These are phyloP conservation scores for Cicer yamashitae DNA, from an alignment of 306 rosid genomes.

Conservation along the genomic window DNA sequence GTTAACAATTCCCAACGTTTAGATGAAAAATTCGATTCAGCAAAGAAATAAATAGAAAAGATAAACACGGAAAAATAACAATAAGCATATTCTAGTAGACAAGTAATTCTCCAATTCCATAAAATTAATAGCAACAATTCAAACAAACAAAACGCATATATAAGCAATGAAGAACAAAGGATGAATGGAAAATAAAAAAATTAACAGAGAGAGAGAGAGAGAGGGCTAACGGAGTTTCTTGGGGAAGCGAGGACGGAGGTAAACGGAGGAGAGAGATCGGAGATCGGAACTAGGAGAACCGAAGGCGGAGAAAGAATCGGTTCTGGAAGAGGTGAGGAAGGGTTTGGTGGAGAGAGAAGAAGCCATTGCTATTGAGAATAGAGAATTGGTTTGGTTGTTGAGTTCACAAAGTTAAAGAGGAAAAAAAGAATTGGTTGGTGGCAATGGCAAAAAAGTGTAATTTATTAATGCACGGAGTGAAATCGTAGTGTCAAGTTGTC, in stretches of 20 bases:
- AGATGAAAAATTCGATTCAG: conserved; percentile 2
- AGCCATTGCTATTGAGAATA: conserved; percentile 56
- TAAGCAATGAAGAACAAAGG: not conserved
- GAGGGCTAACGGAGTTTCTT: conserved; percentile 77
- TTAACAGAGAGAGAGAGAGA: conserved; percentile 25
- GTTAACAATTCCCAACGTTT: not conserved
- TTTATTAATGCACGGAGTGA: not conserved
- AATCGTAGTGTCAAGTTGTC: conserved; percentile 1
- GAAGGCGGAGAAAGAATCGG: conserved; percentile 57
- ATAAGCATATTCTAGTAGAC: not conserved
- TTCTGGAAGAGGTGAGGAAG: conserved; percentile 58
- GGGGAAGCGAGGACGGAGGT: conserved; percentile 53
- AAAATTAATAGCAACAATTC: not conserved
- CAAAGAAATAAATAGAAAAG: not conserved
- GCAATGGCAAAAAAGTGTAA: conserved; percentile 8
- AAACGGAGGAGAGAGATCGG: conserved; percentile 57
- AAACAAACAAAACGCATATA: not conserved
- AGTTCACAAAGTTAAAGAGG: conserved; percentile 10
- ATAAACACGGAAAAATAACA: not conserved
- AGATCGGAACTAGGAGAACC: conserved; percentile 56
- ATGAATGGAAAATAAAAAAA: conserved; percentile 20
- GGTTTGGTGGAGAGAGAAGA: conserved; percentile 77
- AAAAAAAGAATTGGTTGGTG: conserved; percentile 27
- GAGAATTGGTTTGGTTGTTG: conserved; percentile 43
- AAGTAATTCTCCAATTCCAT: not conserved